Evolutionary conservation across 352 stramenopile species (phyloP).

Genomic region (Peronospora belbahrii): DNA sequence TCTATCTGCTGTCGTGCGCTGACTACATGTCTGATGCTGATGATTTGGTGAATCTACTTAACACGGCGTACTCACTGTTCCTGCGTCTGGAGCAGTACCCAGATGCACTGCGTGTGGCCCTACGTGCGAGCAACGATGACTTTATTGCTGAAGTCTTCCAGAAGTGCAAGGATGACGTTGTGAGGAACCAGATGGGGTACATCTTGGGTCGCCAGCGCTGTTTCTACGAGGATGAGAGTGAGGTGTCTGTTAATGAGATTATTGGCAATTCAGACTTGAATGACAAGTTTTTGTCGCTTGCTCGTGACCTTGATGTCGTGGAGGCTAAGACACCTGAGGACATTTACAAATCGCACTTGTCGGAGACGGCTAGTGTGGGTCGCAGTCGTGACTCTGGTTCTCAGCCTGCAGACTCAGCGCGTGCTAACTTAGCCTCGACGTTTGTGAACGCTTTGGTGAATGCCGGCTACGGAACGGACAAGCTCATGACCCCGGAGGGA

Average conservation of each 20-base stretch:
- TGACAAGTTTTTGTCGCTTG: constrained; percentile 95
- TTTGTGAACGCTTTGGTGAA: constrained; percentile 99
- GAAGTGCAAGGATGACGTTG: constrained; percentile 56
- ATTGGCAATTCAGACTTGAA: constrained; percentile 96
- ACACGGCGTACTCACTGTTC: constrained; percentile 94
- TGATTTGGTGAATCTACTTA: constrained; percentile 88
- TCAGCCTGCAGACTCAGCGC: constrained; percentile 92
- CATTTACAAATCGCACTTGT: constrained; percentile 99
- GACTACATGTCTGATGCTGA: constrained; percentile 99
- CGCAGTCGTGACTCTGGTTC: constrained; percentile 57
- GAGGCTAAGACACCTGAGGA: constrained; percentile 96
- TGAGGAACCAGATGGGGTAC: constrained; percentile 91
- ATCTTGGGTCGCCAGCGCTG: constrained; percentile 93
- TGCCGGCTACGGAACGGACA: constrained; percentile 96
- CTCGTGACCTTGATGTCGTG: constrained; percentile 95
- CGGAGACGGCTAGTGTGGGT: constrained; percentile 88
- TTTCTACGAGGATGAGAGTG: constrained; percentile 91
- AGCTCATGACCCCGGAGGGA: constrained; percentile 89
- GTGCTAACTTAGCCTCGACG: constrained; percentile 97
- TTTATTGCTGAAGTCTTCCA: constrained; percentile 73
- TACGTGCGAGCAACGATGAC: constrained; percentile 86
- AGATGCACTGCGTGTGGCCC: constrained; percentile 94
- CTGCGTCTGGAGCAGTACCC: constrained; percentile 89
- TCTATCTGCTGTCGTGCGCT: constrained; percentile 97
- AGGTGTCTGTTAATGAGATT: constrained; percentile 87